These are phyloP conservation scores for Syncephalastrum racemosum DNA, from an alignment of 371 early-diverging fungal genomes.

Conservation along the genomic window DNA sequence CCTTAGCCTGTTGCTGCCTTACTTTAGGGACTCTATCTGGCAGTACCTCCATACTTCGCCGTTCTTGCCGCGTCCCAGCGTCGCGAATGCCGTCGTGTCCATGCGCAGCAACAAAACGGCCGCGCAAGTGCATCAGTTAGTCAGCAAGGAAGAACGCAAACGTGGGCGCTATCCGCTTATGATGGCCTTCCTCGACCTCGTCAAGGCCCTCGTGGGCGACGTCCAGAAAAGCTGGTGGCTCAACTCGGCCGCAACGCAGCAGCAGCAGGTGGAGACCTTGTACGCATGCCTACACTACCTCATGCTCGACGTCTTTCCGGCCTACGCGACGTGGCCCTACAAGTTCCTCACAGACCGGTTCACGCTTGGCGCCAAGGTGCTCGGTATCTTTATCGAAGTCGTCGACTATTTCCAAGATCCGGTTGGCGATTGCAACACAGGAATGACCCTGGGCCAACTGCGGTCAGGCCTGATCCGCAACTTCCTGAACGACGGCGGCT, in stretches of 20 bases:
- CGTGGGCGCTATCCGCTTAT: constrained; percentile 33
- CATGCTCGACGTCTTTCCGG: constrained; percentile 44
- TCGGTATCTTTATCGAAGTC: constrained; percentile 36
- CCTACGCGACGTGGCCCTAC: constrained; percentile 45
- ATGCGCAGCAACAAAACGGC: constrained; percentile 10
- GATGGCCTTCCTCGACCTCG: constrained; percentile 40
- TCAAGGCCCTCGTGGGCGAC: constrained; percentile 36
- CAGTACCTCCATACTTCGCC: constrained; percentile 28
- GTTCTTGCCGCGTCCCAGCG: constrained; percentile 30
- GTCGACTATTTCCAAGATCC: constrained; percentile 24
- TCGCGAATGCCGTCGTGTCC: constrained; percentile 12
- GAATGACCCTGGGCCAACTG: constrained; percentile 19
- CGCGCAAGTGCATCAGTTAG: constrained; percentile 32
- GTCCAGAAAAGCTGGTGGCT: constrained; percentile 42
- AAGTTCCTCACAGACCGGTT: constrained; percentile 39
- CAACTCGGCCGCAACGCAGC: not conserved
- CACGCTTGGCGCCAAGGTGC: constrained; percentile 37
- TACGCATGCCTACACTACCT: constrained; percentile 37
- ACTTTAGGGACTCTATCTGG: constrained; percentile 33
- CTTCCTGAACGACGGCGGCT: constrained; percentile 39
- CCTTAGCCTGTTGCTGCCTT: constrained; percentile 33
- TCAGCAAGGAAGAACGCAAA: constrained; percentile 32
- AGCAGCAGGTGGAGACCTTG: constrained; percentile 24
- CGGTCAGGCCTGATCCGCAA: constrained; percentile 32
- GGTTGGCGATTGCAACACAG: constrained; percentile 2